Evolutionary conservation across 352 stramenopile species (phyloP).

Genomic region (Pythium guiyangense): DNA sequence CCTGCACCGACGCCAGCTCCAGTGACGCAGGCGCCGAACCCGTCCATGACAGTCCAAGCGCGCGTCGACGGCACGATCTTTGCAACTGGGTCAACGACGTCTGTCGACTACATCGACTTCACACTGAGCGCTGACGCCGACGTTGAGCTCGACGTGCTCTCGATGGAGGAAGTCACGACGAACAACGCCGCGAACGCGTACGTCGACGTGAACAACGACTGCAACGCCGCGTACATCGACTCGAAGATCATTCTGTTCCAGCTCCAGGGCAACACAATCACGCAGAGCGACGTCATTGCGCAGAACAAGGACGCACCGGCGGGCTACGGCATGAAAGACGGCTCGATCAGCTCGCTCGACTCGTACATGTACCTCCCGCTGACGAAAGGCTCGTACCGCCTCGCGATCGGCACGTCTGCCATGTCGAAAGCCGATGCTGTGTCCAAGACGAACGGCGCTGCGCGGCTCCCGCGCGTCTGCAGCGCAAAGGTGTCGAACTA

Average conservation of each 20-base stretch:
- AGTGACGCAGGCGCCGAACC: conserved; percentile 2
- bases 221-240: conserved; percentile 66
- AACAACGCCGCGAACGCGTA: conserved; percentile 17
- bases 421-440: conserved; percentile 39
- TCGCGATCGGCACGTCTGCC: conserved; percentile 49
- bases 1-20: conserved; percentile 5
- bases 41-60: conserved; percentile 19
- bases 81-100: conserved; percentile 46
- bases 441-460: conserved; percentile 35
- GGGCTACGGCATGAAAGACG: conserved; percentile 40
- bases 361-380: conserved; percentile 47
- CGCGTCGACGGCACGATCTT: conserved; percentile 57
- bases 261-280: conserved; percentile 15
- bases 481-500: conserved; percentile 50
- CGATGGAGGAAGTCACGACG: conserved; percentile 37
- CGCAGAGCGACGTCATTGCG: conserved; percentile 19
- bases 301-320: conserved; percentile 43
- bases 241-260: conserved; percentile 55
- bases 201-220: conserved; percentile 63
- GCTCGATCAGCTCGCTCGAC: conserved; percentile 47
- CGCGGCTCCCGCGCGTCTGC: conserved; percentile 35
- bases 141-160: conserved; percentile 64
- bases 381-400: conserved; percentile 38
- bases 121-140: conserved; percentile 24
- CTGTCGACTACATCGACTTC: conserved; percentile 69